Evolutionary conservation across 805 yeast genomes (phyloP).

Genomic region (Vanderwaltozyma yarrowii): DNA sequence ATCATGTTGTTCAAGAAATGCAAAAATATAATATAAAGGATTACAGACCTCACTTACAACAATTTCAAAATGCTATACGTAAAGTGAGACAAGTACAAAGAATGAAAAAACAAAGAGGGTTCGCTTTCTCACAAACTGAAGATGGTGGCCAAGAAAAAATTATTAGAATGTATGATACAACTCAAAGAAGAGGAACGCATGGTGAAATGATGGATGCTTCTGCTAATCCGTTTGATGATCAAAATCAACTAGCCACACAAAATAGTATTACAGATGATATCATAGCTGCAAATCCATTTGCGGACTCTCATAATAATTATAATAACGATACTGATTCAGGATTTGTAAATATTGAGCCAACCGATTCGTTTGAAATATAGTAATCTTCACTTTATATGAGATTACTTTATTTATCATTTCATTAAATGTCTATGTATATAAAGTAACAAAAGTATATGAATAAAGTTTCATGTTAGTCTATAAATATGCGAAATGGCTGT

Average conservation of each 20-base stretch:
- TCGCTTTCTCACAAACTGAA: conserved; percentile 93
- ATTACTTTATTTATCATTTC: no score
- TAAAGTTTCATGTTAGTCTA: no score
- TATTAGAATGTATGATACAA: conserved; percentile 90
- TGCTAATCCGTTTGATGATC: conserved; percentile 23
- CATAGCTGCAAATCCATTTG: conserved; percentile 10
- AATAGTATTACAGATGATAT: neutral
- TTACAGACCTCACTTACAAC: conserved; percentile 91
- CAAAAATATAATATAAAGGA: conserved; percentile 92
- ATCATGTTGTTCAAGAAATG: conserved; percentile 92
- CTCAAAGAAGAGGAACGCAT: conserved; percentile 67
- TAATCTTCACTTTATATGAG: no score
- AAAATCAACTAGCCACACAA: neutral
- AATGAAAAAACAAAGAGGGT: conserved; percentile 96
- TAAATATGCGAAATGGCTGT: no score
- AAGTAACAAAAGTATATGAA: no score
- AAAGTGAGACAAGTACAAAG: conserved; percentile 97
- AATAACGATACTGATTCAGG: neutral
- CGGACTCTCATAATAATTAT: conserved; percentile 1
- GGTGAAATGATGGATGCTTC: conserved; percentile 47
- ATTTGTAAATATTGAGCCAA: neutral
- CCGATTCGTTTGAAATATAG: conserved; percentile 2
- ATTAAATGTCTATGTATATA: no score
- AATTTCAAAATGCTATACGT: conserved; percentile 92
- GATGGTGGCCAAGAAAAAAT: conserved; percentile 83